Evolutionary conservation across 1,284 basidiomycete genomes (phyloP).

Genomic region (Malassezia restricta): DNA sequence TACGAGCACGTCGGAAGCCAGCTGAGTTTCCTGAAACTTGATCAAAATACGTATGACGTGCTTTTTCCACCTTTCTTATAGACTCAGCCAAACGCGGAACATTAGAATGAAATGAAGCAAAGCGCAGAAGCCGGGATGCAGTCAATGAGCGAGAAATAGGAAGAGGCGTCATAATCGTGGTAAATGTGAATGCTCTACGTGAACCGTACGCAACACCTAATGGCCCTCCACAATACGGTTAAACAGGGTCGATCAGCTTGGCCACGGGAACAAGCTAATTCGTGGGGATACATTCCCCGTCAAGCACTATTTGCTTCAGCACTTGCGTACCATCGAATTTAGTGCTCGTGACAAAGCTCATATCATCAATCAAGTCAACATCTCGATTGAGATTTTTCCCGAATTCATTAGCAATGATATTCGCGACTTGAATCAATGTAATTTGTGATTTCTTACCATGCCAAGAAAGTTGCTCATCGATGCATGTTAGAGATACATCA

Average conservation of each 20-base stretch:
- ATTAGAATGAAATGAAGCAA: not conserved
- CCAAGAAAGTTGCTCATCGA: constrained; percentile 23
- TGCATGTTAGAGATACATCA: constrained; percentile 61
- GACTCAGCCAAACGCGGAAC: not conserved
- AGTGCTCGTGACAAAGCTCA: not conserved
- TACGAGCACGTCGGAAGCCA: constrained; percentile 10
- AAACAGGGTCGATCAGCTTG: no score
- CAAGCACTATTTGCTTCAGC: not conserved
- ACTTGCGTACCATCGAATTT: not conserved
- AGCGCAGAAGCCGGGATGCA: not conserved
- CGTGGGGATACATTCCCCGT: not conserved
- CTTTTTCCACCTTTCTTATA: not conserved
- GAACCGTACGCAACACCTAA: no score
- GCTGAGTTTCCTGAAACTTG: constrained; percentile 1
- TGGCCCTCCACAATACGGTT: no score
- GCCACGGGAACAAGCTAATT: no score
- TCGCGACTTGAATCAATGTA: not conserved
- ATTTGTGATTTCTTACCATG: not conserved
- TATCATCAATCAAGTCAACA: not conserved
- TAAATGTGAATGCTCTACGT: not conserved
- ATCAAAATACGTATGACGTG: constrained; percentile 7
- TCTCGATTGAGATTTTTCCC: not conserved
- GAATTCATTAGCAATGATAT: not conserved
- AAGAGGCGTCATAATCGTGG: not conserved
- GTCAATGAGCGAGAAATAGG: not conserved